phyloP scores from a whole-genome alignment of 768 basidiomycete species.

The Russula abietina region DNA sequence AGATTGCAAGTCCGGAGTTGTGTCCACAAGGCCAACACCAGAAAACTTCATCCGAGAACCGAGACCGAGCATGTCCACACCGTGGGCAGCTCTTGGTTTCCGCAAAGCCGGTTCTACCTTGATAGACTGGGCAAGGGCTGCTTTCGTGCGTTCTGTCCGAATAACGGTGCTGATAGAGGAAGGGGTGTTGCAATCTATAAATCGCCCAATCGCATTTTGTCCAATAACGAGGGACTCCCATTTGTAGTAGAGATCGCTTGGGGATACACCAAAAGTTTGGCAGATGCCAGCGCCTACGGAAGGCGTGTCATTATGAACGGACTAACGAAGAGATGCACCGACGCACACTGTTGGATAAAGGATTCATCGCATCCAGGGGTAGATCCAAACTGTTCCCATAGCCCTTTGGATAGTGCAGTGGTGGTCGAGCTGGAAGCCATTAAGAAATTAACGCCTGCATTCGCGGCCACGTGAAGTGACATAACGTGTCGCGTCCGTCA shows the following conservation, averaged over 20 bases:
- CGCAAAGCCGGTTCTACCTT: constrained; percentile 1
- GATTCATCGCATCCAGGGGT: constrained; percentile 15
- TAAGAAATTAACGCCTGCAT: neutral
- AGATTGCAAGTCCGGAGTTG: neutral
- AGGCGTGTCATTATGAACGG: neutral
- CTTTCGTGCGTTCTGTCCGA: constrained; percentile 10
- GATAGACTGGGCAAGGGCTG: neutral
- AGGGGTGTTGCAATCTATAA: constrained; percentile 24
- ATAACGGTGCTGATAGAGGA: constrained; percentile 8
- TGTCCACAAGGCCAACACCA: constrained; percentile 17
- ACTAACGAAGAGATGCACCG: neutral
- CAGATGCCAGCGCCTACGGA: constrained; percentile 57
- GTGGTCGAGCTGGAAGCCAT: constrained; percentile 9
- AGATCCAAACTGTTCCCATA: neutral
- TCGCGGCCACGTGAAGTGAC: constrained; percentile 16
- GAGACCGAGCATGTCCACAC: constrained; percentile 27
- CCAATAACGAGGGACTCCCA: constrained; percentile 46
- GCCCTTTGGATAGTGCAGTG: neutral
- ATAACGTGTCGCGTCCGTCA: constrained; percentile 11
- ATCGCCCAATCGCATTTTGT: constrained; percentile 4
- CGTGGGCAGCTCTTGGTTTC: neutral
- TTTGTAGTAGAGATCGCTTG: constrained; percentile 56
- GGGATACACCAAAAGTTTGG: constrained; percentile 49
- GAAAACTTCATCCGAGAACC: constrained; percentile 30
- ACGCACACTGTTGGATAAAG: constrained; percentile 23